Evolutionary conservation across 2,329 filamentous ascomycete species (phyloP).

Genomic region (Ascochyta clinopodiicola): DNA sequence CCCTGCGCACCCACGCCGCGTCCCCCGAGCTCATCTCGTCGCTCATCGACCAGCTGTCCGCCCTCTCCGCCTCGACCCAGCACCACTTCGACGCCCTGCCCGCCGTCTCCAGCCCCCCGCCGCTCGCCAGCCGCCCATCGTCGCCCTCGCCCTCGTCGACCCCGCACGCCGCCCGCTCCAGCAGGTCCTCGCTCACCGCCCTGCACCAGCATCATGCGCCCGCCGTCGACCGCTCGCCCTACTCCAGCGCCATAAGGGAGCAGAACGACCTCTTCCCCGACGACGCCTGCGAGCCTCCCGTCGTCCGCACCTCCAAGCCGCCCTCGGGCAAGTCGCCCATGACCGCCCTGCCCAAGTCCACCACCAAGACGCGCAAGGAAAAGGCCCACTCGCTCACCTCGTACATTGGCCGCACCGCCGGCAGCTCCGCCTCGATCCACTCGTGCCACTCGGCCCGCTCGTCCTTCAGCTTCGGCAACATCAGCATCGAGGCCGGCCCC

Average conservation of each 20-base stretch:
- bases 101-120: conserved; percentile 27
- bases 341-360: conserved; percentile 62
- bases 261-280: conserved; percentile 59
- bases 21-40: conserved; percentile 74
- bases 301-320: conserved; percentile 81
- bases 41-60: conserved; percentile 67
- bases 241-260: conserved; percentile 60
- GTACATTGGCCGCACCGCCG: conserved; percentile 58
- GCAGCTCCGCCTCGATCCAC: conserved; percentile 45
- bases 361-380: conserved; percentile 21
- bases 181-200: conserved; percentile 21
- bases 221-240: conserved; percentile 76
- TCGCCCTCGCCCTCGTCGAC: no score
- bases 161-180: background rate
- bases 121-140: background rate
- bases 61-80: conserved; percentile 68
- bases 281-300: conserved; percentile 69
- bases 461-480: conserved; percentile 49
- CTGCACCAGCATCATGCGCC: conserved; percentile 52
- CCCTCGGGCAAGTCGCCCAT: conserved; percentile 76
- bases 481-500: conserved; percentile 47
- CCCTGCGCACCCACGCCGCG: conserved; percentile 49
- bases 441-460: conserved; percentile 45
- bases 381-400: conserved; percentile 61
- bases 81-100: conserved; percentile 69